Evolutionary conservation across 2,329 filamentous ascomycete genomes (phyloP), one percentile per base, ranked within the genome.

Genomic region (Alternaria sp.): DNA sequence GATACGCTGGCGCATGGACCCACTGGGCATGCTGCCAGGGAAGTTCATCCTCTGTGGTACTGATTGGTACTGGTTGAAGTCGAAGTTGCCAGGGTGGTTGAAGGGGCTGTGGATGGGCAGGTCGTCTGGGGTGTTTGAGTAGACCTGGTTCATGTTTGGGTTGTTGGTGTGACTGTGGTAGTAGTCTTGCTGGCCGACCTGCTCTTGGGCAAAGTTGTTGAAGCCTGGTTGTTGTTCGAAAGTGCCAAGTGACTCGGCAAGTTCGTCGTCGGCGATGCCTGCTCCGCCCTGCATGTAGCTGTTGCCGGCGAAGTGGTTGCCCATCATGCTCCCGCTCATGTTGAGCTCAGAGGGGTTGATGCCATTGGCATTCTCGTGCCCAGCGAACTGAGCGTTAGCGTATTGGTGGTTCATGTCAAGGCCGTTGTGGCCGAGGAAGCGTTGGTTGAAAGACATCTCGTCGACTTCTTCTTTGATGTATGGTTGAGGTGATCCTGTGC

Each of bases 31-130:
- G 67, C 73, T 73, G 36, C 68, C 65, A 43, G 72, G 54, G 60
- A 73, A 79, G 8, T 62, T 73, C 70, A 75, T 86, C 85, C 75
- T 85, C 57, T 89, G 87, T 73, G 91, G 89, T 73, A 83, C 83
- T 62, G 88, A 87, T 47, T 91, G 88, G 78, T 93, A 96, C 68
- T 93, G 91, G 36, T 86, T 85, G 74, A 91, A 91, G 80, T 90
- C 91, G 83, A 94, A 96, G 75, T 87, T 89, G 71, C 72, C 69
- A 2, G 83, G 84, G 57, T 91, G 88, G 45, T 92, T 87, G 74
- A 93, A 97, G 0, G 95, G 95, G 73, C 93, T 97, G 75, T 96
- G 92, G 64, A 97, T 95, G 6, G 95, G 93, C 57, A 93, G 91
- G 56, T 93, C 93, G 65, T 98, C 95, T 4, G 95, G 94, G 2